Base-by-base conservation (phyloP, 2,329 filamentous ascomycete species). In the Calonectria naviculata region DNA sequence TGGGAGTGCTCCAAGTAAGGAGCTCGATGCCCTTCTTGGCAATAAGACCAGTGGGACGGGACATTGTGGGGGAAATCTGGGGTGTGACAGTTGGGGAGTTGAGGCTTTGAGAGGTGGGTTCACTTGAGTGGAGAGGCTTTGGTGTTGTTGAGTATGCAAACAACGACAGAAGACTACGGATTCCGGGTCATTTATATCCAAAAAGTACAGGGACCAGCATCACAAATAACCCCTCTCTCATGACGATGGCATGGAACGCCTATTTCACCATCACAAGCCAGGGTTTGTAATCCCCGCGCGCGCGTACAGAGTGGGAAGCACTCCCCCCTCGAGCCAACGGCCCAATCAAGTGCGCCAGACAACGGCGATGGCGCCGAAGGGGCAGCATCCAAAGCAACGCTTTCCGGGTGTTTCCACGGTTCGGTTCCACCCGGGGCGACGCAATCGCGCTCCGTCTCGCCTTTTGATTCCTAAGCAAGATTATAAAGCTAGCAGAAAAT, bases 1-100 rank as follows among this genome's bases (percentile, higher is more conserved):
- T 89, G 60, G 88, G 87, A 1, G 88, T 89, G 52, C 82, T 84
- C 73, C 85, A 89, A 0, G 90, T 93, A 36, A 93, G 83, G 71
- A 92, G 87, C 83, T 93, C 91, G 71, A 93, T 90, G 81, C 91
- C 91, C 63, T 88, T 89, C 74, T 86, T 89, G 76, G 90, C 90
- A 74, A 90, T 89, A 70, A 91, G 84, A 68, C 90, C 90, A 7
- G 86, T 89, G 19, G 81, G 80, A 67, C 80, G 79, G 47, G 79
- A 68, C 80, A 82, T 81, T 62, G 10, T 36, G 9, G 2, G n/a
- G 42, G 10, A 12, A 12, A 12, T 36, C 13, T 8, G 15, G 6
- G 28, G 17, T 28, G 17, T 19, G 9, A 17, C 1, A 3, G 12
- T 36, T 56, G 10, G 12, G 17, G 15, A n/a, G 6, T 29, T 64